These are phyloP conservation scores for Metarhizium brunneum DNA, from an alignment of 2,329 filamentous ascomycete species.

Conservation along the genomic window DNA sequence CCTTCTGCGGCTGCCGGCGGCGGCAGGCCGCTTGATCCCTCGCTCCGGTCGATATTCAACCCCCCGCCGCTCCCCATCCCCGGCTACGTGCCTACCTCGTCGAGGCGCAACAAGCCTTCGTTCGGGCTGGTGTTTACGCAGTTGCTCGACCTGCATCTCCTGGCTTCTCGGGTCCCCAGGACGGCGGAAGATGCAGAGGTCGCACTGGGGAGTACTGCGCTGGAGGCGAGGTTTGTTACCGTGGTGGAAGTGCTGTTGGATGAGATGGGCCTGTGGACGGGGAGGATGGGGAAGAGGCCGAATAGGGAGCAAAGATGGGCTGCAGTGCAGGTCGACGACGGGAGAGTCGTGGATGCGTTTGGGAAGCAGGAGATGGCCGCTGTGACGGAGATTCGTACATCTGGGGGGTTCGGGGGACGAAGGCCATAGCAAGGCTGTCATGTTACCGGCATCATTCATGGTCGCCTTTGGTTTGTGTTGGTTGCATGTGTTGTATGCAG, in stretches of 20 bases:
- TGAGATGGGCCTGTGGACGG: constrained; percentile 36
- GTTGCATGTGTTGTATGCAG: too few species aligned
- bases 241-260: constrained; percentile 44
- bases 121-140: constrained; percentile 47
- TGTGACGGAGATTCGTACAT: constrained; percentile 4
- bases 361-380: background rate
- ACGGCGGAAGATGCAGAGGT: constrained; percentile 28
- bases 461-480: too few species aligned
- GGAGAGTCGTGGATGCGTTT: constrained; percentile 31
- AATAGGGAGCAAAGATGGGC: constrained; percentile 46
- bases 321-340: constrained; percentile 32
- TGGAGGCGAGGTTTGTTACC: constrained; percentile 23
- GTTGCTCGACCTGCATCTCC: constrained; percentile 44
- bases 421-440: background rate
- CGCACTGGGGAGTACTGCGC: background rate
- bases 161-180: constrained; percentile 37
- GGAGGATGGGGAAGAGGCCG: constrained; percentile 17
- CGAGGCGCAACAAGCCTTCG: constrained; percentile 33
- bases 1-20: background rate
- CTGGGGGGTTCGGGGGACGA: constrained; percentile 7
- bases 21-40: constrained; percentile 25
- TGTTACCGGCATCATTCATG: background rate
- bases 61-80: constrained; percentile 17
- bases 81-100: constrained; percentile 9
- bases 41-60: constrained; percentile 41